Conservation (phyloP, 2,329 filamentous ascomycete genomes). For the Cercospora canescens region DNA sequence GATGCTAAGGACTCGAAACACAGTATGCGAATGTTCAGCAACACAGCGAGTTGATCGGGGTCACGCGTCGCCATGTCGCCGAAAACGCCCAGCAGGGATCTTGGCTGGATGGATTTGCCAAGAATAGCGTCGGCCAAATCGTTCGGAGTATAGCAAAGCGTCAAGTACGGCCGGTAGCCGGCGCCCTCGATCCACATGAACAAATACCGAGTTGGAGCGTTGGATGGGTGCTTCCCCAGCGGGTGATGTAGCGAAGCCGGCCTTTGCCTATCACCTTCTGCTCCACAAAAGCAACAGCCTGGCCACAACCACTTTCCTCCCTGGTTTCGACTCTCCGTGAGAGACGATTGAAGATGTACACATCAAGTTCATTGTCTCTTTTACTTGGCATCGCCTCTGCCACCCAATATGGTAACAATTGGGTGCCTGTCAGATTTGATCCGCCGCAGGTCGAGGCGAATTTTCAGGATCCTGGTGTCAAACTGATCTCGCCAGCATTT, state of each 20-base stretch:
- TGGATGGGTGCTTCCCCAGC: background rate
- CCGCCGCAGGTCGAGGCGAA: slow-evolving; percentile 36
- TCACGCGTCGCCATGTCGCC: background rate
- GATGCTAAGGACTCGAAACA: background rate
- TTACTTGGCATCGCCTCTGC: slow-evolving; percentile 2
- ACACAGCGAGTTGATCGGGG: background rate
- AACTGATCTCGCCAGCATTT: slow-evolving; percentile 37
- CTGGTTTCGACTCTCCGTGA: background rate
- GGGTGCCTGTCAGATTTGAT: slow-evolving; percentile 32
- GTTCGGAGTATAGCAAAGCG: background rate
- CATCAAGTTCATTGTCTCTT: background rate
- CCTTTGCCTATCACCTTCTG: background rate
- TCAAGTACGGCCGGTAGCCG: background rate
- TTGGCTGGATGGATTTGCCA: background rate
- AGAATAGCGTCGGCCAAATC: background rate
- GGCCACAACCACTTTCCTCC: background rate
- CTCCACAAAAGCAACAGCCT: background rate
- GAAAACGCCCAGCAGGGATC: background rate
- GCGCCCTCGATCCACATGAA: background rate
- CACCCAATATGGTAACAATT: slow-evolving; percentile 36
- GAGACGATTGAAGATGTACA: background rate
- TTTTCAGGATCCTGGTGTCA: slow-evolving; percentile 36
- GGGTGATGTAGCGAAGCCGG: background rate
- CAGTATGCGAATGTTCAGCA: background rate
- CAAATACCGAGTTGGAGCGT: background rate